Percentiles rank a stretch among this genome's conserved stretches.
phyloP scores from a whole-genome alignment of 1,284 basidiomycete species.

The Moesziomyces sp. region DNA sequence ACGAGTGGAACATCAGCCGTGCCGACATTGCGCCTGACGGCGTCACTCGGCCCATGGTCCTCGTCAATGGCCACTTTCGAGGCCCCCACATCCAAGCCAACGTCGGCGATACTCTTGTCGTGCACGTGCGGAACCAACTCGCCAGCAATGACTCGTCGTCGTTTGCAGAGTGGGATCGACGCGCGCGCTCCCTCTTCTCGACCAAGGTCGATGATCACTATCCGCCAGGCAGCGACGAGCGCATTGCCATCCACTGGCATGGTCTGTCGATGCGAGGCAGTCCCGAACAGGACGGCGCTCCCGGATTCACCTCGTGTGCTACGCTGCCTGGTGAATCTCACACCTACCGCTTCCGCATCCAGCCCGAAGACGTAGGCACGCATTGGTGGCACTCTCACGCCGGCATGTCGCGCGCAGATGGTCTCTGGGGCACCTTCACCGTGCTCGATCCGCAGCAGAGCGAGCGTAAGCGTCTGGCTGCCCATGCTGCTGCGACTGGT shows the following conservation, averaged over 20 bases:
- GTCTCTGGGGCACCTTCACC: constrained; percentile 53
- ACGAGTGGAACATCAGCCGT: constrained; percentile 39
- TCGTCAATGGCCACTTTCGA: constrained; percentile 44
- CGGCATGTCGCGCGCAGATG: constrained; percentile 45
- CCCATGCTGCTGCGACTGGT: background rate
- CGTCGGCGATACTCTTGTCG: constrained; percentile 45
- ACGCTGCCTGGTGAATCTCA: constrained; percentile 32
- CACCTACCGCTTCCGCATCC: constrained; percentile 28
- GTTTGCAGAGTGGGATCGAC: constrained; percentile 4
- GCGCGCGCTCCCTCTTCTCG: constrained; percentile 5
- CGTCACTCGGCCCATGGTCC: constrained; percentile 34
- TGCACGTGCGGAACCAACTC: constrained; percentile 46
- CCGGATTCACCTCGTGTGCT: constrained; percentile 56
- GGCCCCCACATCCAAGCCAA: constrained; percentile 45
- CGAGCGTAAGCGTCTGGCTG: background rate
- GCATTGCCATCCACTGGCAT: constrained; percentile 53
- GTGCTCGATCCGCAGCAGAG: constrained; percentile 54
- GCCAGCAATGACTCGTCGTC: constrained; percentile 6
- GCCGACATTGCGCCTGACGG: constrained; percentile 39
- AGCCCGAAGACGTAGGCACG: constrained; percentile 65
- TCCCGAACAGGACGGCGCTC: constrained; percentile 42
- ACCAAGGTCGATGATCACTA: constrained; percentile 10
- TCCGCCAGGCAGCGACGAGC: constrained; percentile 9
- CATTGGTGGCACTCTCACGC: constrained; percentile 69
- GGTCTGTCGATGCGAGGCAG: constrained; percentile 51